Evolutionary conservation across 768 basidiomycete species (phyloP), one percentile per base, ranked within the genome.

Genomic region (Termitomyces sp.): DNA sequence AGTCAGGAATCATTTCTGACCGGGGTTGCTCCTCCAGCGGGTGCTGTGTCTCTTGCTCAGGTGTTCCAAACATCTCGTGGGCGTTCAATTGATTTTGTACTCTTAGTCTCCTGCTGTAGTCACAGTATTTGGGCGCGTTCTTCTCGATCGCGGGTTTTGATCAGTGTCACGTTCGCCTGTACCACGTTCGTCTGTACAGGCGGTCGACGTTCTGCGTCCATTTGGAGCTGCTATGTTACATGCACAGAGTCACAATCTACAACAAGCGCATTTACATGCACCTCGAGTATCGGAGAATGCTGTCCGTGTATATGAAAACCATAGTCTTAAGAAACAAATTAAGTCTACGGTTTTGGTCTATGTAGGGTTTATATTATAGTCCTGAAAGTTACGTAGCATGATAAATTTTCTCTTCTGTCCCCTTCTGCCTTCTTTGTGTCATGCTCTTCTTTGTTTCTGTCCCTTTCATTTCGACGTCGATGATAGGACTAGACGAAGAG

Each of bases 261-360:
- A 20, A 6, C 12, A 7, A 15, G 20, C 38, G 43, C 29, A n/a
- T 25, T 25, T 25, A 25, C 25, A 25, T 14, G 54, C 32, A 87
- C 89, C 76, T 88, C 79, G 17, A 86, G 65, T 0, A 81, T 83
- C 0, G 89, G 89, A 3, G 88, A 81, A 56, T 83, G 67, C 1
- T 63, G 67, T 25, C 5, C 89, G 81, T 4, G 89, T 90, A 65
- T 91, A 87, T 7, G 88, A 83, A 7, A 91, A 71, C 89, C 89
- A 91, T 1, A 5, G 76, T 74, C 87, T 88, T 66, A 46, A 34
- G 36, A 14, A 29, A 62, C 45, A 38, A 37, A 31, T 53, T 63
- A 37, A 60, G 67, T 60, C 12, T 9, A 54, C 25, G 25, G 1
- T 25, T 25, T 25, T 25, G 25, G 25, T 25, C 25, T 25, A 25